Conservation (phyloP, 75 land plant species). For the Pseudotsuga menziesii region DNA sequence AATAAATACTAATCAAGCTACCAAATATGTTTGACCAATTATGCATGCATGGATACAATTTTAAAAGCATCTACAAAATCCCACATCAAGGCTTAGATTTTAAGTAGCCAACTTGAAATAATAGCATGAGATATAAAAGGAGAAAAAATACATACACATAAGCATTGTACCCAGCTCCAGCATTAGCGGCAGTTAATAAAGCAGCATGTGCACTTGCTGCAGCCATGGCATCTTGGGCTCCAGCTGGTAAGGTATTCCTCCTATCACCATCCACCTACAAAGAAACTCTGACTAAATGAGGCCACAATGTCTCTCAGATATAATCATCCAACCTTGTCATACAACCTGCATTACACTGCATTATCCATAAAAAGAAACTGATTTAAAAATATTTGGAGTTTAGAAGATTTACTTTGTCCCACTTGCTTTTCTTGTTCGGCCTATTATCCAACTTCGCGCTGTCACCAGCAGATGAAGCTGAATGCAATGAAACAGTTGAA, state of each 20-base stretch:
- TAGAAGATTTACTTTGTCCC: conserved; percentile 75
- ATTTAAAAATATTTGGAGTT: background rate
- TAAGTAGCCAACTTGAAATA: background rate
- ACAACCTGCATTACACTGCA: background rate
- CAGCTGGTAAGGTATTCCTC: conserved; percentile 34
- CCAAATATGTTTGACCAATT: background rate
- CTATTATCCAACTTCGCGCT: conserved; percentile 43
- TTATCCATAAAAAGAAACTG: background rate
- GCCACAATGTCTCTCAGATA: background rate
- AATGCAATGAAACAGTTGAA: conserved; percentile 13
- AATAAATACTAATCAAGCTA: background rate
- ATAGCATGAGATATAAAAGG: background rate
- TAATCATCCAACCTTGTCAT: background rate
- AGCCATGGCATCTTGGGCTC: conserved; percentile 36
- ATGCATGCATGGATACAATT: too few species aligned
- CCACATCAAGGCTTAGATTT: background rate
- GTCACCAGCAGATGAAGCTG: conserved; percentile 27
- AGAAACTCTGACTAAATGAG: background rate
- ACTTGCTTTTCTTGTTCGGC: conserved; percentile 85
- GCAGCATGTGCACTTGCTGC: conserved; percentile 49
- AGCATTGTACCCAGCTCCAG: conserved; percentile 71
- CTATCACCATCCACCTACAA: conserved; percentile 68
- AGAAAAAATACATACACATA: conserved; percentile 55
- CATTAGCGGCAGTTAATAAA: conserved; percentile 51
- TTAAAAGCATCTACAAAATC: background rate